Evolutionary conservation across 805 yeast species (phyloP).

Genomic region (Lachancea lanzarotensis): DNA sequence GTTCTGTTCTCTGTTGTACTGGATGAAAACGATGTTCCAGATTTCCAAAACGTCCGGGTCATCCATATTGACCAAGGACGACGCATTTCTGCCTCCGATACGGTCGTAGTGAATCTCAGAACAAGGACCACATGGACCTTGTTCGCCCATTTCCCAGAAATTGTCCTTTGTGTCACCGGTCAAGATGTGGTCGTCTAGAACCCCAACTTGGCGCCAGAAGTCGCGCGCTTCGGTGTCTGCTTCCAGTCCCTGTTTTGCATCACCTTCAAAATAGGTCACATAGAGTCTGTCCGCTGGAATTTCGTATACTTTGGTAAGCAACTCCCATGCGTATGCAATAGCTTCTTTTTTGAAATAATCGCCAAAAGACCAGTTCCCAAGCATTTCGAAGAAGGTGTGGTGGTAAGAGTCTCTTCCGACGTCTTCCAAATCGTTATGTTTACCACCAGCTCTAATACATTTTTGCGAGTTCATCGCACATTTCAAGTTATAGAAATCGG

Average conservation of each 20-base stretch:
- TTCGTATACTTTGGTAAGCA: slow-evolving; percentile 79
- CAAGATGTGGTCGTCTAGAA: slow-evolving; percentile 82
- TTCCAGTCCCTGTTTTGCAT: slow-evolving; percentile 67
- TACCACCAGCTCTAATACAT: slow-evolving; percentile 99
- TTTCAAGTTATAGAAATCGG: slow-evolving; percentile 75
- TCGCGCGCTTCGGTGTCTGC: slow-evolving; percentile 93
- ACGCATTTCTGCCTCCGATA: slow-evolving; percentile 96
- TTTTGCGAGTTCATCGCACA: slow-evolving; percentile 95
- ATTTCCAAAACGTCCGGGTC: slow-evolving; percentile 97
- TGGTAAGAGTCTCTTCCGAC: slow-evolving; percentile 98
- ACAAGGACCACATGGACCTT: slow-evolving; percentile 99
- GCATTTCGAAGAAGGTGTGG: slow-evolving; percentile 98
- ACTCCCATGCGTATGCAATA: slow-evolving; percentile 81
- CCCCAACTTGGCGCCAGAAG: slow-evolving; percentile 83
- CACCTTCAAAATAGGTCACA: slow-evolving; percentile 97
- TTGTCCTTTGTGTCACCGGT: slow-evolving; percentile 90
- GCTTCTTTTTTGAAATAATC: slow-evolving; percentile 97
- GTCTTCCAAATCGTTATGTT: slow-evolving; percentile 95
- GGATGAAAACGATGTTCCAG: slow-evolving; percentile 97
- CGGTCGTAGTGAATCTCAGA: slow-evolving; percentile 96
- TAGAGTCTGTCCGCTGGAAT: slow-evolving; percentile 74
- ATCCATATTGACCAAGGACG: slow-evolving; percentile 85
- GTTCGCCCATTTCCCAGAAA: slow-evolving; percentile 99
- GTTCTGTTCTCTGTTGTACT: slow-evolving; percentile 90
- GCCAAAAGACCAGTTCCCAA: slow-evolving; percentile 99